Evolutionary conservation across 495 filamentous ascomycete genomes (phyloP).

Genomic region (Baudoinia panamericana): DNA sequence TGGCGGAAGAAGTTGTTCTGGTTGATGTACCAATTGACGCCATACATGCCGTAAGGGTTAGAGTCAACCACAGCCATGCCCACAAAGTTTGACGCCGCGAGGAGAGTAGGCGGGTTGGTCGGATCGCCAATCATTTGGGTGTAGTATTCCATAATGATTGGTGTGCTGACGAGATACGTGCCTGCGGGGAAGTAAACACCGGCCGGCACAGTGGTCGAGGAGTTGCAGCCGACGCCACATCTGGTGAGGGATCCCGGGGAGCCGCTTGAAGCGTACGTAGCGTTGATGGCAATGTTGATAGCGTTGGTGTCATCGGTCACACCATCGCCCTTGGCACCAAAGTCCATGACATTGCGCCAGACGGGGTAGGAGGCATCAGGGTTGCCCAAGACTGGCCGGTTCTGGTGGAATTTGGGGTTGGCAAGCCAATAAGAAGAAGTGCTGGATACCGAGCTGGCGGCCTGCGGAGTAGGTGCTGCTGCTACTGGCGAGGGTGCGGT

Average conservation of each 20-base stretch:
- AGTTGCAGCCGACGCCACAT: slow-evolving; percentile 39
- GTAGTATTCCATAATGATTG: slow-evolving; percentile 52
- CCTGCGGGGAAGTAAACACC: slow-evolving; percentile 47
- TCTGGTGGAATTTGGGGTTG: slow-evolving; percentile 45
- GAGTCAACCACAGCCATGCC: slow-evolving; percentile 87
- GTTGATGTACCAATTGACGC: slow-evolving; percentile 69
- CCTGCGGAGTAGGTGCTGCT: slow-evolving; percentile 6
- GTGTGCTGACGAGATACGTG: slow-evolving; percentile 45
- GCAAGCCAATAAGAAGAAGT: slow-evolving; percentile 57
- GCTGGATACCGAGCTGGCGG: neutral
- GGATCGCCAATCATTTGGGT: slow-evolving; percentile 58
- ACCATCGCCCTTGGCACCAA: slow-evolving; percentile 35
- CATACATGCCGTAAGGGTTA: slow-evolving; percentile 61
- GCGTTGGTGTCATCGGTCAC: slow-evolving; percentile 41
- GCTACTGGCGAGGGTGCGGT: slow-evolving; percentile 2
- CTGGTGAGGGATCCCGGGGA: too few species aligned
- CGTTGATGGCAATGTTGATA: slow-evolving; percentile 38
- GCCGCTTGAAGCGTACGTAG: too few species aligned
- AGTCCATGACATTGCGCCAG: slow-evolving; percentile 38
- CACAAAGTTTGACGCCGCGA: slow-evolving; percentile 54
- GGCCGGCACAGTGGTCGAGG: slow-evolving; percentile 35
- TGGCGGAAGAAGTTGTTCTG: slow-evolving; percentile 99
- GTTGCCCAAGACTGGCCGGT: slow-evolving; percentile 56
- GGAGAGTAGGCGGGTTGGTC: slow-evolving; percentile 55
- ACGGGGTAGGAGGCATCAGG: slow-evolving; percentile 25